Evolutionary conservation across 257 asterid genomes (phyloP).

Genomic region (Agastache rugosa): DNA sequence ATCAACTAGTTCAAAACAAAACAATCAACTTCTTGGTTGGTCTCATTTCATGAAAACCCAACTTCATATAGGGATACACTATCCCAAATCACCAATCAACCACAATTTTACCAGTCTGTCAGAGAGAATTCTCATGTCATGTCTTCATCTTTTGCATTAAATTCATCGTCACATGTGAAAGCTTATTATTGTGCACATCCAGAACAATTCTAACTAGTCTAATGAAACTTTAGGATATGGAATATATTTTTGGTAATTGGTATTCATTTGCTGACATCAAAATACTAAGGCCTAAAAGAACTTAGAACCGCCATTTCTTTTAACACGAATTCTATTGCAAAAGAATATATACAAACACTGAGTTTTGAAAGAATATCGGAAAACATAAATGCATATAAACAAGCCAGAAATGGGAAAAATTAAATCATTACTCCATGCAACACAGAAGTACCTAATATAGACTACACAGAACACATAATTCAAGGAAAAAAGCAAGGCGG

Average conservation of each 20-base stretch:
- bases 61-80: neutral
- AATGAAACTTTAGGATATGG: neutral
- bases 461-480: neutral
- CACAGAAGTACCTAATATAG: slow-evolving; percentile 8
- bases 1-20: slow-evolving; percentile 20
- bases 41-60: slow-evolving; percentile 26
- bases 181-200: slow-evolving; percentile 5
- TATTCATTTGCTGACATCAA: neutral
- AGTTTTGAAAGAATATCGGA: slow-evolving; percentile 9
- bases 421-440: slow-evolving; percentile 21
- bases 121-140: slow-evolving; percentile 14
- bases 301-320: neutral
- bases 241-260: neutral
- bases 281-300: neutral
- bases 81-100: slow-evolving; percentile 26
- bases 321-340: slow-evolving; percentile 8
- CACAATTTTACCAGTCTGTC: slow-evolving; percentile 5
- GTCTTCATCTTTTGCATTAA: slow-evolving; percentile 19
- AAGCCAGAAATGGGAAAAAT: slow-evolving; percentile 22
- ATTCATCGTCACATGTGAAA: slow-evolving; percentile 13
- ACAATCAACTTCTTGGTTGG: slow-evolving; percentile 16
- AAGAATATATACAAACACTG: neutral
- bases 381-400: slow-evolving; percentile 25
- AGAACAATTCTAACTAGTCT: slow-evolving; percentile 8
- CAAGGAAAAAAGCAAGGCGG: neutral